Evolutionary conservation across 2,329 filamentous ascomycete genomes (phyloP).

Genomic region (Macrophomina tecta): DNA sequence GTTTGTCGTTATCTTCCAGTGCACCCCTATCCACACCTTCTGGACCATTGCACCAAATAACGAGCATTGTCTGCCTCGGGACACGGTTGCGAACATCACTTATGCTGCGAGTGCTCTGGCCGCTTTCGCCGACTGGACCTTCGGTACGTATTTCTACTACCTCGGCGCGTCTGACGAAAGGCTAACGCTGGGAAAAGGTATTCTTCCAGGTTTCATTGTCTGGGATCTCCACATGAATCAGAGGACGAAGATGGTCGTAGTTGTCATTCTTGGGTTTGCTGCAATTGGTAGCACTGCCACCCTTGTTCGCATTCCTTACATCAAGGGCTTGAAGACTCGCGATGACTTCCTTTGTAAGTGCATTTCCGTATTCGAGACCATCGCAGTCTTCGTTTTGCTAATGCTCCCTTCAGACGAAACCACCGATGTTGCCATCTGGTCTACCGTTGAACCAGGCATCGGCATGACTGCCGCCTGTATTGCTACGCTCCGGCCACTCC

Average conservation of each 20-base stretch:
- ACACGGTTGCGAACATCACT: constrained; percentile 58
- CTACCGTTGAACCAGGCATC: constrained; percentile 42
- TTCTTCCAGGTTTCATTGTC: constrained; percentile 56
- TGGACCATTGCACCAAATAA: constrained; percentile 53
- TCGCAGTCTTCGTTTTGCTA: background rate
- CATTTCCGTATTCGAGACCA: background rate
- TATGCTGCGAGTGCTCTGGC: constrained; percentile 46
- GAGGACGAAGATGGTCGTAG: constrained; percentile 59
- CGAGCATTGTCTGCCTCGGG: constrained; percentile 50
- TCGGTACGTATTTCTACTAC: constrained; percentile 27
- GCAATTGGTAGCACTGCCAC: constrained; percentile 59
- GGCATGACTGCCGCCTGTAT: constrained; percentile 55
- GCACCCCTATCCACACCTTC: constrained; percentile 58
- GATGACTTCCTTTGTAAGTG: constrained; percentile 50
- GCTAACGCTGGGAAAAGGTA: constrained; percentile 29
- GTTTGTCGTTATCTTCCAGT: constrained; percentile 60
- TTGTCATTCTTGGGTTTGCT: constrained; percentile 59
- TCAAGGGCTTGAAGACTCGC: constrained; percentile 44
- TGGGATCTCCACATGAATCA: constrained; percentile 61
- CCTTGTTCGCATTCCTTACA: constrained; percentile 53
- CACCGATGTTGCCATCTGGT: constrained; percentile 31
- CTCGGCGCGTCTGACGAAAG: background rate
- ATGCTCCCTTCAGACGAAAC: constrained; percentile 12
- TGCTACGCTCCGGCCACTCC: constrained; percentile 56
- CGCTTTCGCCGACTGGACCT: constrained; percentile 41